Base-by-base conservation (phyloP, 2,329 filamentous ascomycete species). In the Lachnellula occidentalis region DNA sequence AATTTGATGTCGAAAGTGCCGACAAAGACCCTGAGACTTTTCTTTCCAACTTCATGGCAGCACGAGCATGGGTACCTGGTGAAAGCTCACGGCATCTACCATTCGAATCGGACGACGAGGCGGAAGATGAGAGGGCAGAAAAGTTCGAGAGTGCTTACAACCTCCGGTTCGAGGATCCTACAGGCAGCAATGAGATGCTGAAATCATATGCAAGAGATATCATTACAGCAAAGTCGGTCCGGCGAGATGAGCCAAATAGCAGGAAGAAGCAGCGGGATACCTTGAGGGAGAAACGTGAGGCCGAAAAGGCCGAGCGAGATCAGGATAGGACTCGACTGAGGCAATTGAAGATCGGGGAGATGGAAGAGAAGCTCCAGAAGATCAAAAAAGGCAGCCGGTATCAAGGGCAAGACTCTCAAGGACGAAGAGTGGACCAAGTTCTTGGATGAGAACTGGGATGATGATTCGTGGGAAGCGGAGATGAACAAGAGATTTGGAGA, bases 91-190 rank as follows among this genome's bases (percentile, higher is more conserved):
- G 80, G 42, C 91, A 89, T 72, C 78, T 92, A 64, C 88, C 92
- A 0, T 88, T 99, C 54, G 90, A 96, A 67, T 96, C 91, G 0
- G 94, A 99, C 63, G 91, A 96, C 50, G 90, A 78, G 2, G 78
- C 79, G 47, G 76, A 89, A 43, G 83, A 88, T 31, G 79, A 81
- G 27, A 79, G 82, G 45, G 92, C 92, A 24, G 92, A 97, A 45
- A 83, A 87, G 57, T 95, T 92, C 66, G 94, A 99, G 73, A 81
- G 88, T 61, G 92, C 92, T 4, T 99, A 96, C 75, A 99, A 99
- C 73, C 74, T 96, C 73, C 87, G 94, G 34, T 99, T 99, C 67
- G 94, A 99, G 70, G 89, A 97, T 65, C 91, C 94, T 0, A 81
- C 81, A 56, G 91, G 89, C 68, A 85, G 89, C 64, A 96, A 96